Evolutionary conservation across 169 alveolate species (phyloP), one percentile per base, ranked within the genome.

Genomic region (Plasmodium vinckei): DNA sequence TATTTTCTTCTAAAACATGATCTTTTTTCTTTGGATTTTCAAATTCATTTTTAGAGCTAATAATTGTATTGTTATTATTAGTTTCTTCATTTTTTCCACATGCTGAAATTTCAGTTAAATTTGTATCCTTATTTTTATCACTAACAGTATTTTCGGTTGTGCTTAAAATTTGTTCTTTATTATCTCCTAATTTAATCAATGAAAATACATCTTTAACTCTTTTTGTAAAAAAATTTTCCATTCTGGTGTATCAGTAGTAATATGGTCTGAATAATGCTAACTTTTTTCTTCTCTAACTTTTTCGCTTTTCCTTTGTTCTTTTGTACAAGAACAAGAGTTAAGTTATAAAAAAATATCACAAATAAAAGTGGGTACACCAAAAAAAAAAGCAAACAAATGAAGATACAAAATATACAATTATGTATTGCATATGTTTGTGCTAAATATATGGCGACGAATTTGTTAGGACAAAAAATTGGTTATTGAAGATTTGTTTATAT

Each of bases 201-300:
- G 89, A 42, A 79, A 79, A 79, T 15, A 79, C 89, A 25, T 68
- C 60, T 67, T 79, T 59, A 15, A 79, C 71, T 79, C 56, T 79
- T 79, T 79, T 79, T 54, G 56, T 79, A 71, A 79, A 79, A 61
- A 61, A 79, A 12, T 67, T 79, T 79, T 79, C 82, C 89, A 79
- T 79, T 57, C 59, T 67, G 65, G 0, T 3, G 0, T 21, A 21
- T 21, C 25, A 21, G 25, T 21, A 21, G 1, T 21, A 21, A 21
- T 21, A 21, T 21, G 25, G 25, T 1, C 25, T 21, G 25, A 21
- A 21, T 21, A 21, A 1, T 33, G 53, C 49, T 61, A 4, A 9
- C 9, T 27, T 61, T 3, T 42, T 17, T 33, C 23, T 47, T 17
- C 59, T 49, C 17, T 49, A 2, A 2, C 2, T 49, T 49, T 49